A percentile compares a stretch with the other conserved stretches of the same genome.
Evolutionary conservation across 345 rosid species (phyloP).

Genomic region (Brassica juncea): DNA sequence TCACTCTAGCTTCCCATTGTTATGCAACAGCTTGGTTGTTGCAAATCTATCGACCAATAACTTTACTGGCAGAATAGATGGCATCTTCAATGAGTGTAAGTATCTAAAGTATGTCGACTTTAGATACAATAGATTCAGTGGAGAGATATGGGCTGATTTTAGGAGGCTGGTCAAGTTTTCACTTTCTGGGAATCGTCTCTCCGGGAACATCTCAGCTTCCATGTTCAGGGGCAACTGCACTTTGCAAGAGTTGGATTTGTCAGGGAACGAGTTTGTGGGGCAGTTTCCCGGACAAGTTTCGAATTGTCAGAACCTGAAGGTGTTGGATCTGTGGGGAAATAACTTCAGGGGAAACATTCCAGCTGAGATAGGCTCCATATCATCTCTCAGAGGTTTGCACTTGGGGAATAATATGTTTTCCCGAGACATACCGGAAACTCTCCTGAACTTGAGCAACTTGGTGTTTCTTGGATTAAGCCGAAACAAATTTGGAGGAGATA

Average conservation of each 20-base stretch:
- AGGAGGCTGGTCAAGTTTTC: constrained; percentile 58
- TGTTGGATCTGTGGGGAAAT: constrained; percentile 70
- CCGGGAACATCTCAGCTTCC: constrained; percentile 46
- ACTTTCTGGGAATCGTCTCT: constrained; percentile 53
- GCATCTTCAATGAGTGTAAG: background rate
- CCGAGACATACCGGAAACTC: constrained; percentile 60
- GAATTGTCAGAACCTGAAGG: constrained; percentile 51
- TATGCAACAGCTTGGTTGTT: constrained; percentile 58
- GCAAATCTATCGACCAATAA: constrained; percentile 65
- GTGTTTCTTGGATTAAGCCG: constrained; percentile 67
- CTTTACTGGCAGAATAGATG: background rate
- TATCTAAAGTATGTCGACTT: background rate
- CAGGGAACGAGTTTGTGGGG: constrained; percentile 58
- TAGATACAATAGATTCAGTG: background rate
- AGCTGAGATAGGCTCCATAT: constrained; percentile 58
- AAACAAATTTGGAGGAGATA: constrained; percentile 62
- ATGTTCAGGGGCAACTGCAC: constrained; percentile 54
- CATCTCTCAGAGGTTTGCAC: constrained; percentile 57
- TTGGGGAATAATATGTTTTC: constrained; percentile 70
- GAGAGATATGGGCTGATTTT: constrained; percentile 47
- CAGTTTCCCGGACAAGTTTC: constrained; percentile 52
- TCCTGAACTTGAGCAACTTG: constrained; percentile 58
- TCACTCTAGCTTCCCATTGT: constrained; percentile 46
- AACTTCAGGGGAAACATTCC: constrained; percentile 62
- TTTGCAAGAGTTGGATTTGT: constrained; percentile 56